phyloP scores from a whole-genome alignment of 768 basidiomycete species.

The Macrolepiota dolichaula region DNA sequence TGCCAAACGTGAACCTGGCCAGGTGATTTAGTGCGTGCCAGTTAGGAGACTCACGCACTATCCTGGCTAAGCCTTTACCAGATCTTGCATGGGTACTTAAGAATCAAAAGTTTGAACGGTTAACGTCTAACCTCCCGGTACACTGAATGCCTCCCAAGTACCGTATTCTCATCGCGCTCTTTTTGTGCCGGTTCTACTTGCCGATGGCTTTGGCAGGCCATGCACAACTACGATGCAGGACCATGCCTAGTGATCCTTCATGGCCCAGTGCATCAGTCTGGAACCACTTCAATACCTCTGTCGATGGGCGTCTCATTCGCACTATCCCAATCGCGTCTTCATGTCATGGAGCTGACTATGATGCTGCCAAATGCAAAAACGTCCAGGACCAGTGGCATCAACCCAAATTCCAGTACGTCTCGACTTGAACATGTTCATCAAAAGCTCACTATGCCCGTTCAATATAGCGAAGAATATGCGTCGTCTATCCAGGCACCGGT shows the following conservation, averaged over 20 bases:
- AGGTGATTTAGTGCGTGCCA: slow-evolving; percentile 17
- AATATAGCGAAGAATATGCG: neutral
- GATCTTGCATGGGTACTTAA: too few relatives aligned
- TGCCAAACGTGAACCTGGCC: slow-evolving; percentile 38
- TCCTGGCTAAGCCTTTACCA: too few relatives aligned
- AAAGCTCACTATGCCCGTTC: neutral
- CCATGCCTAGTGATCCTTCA: slow-evolving; percentile 9
- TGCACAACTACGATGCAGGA: neutral
- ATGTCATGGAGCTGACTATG: slow-evolving; percentile 1
- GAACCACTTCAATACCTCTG: slow-evolving; percentile 12
- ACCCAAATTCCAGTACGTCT: neutral
- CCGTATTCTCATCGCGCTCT: neutral
- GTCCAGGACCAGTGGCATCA: slow-evolving; percentile 4
- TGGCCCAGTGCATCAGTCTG: slow-evolving; percentile 12
- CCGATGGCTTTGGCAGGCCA: too few relatives aligned
- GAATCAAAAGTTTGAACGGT: too few relatives aligned
- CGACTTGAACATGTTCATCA: too few relatives aligned
- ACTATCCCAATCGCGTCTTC: slow-evolving; percentile 6
- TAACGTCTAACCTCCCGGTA: too few relatives aligned
- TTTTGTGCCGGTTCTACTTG: neutral
- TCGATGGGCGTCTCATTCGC: slow-evolving; percentile 12
- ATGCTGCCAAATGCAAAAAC: neutral
- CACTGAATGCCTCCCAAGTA: neutral
- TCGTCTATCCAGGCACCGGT: slow-evolving; percentile 7
- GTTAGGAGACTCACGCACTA: too few relatives aligned